Base-by-base conservation (phyloP, 2,329 filamentous ascomycete species). In the Aspergillus sp. region DNA sequence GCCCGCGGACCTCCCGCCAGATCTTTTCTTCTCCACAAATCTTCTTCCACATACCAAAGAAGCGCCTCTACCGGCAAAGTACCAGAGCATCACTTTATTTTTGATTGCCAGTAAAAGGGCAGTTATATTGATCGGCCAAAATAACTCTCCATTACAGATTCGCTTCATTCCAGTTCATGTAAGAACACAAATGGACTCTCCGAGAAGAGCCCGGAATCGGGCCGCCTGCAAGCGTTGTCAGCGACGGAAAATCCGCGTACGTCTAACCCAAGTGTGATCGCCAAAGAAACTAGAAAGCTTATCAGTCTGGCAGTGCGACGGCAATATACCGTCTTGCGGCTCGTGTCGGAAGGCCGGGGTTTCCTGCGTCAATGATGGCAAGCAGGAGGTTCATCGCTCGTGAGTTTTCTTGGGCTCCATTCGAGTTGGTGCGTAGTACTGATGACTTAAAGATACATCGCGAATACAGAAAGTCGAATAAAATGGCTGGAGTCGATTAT, bases 181-280 rank as follows among this genome's bases (percentile, higher is more conserved):
- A 31, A 12, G 7, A 25, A 21, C 14, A 5, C 6, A 45, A 19
- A 71, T 71, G 69, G 64, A 70, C 27, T 66, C 67, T 5, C 61
- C 65, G n/a, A 64, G 59, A 2, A 62, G 61, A 62, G 70, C 54
- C 65, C 72, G 62, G 64, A 74, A 67, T 59, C 71, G 61, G 54
- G 73, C 63, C 61, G 70, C 70, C 9, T 73, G 70, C 41, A 64
- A 63, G 25, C 68, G 70, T 11, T 83, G 81, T 55, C 80, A 83
- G 58, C 70, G 77, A 43, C 73, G 81, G 25, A 83, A 83, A 67
- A 82, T 82, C 64, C 75, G 75, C 46, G 79, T 79, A 69, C 23
- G 73, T 61, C 23, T 43, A 17, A 33, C n/a, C n/a, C 31, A 43
- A 50, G 25, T 47, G 23, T 15, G 1, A 9, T 46, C 37, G 7